Conservation (phyloP, 1,139 yeast species). For the Nakaseomyces uthaithaninus region DNA sequence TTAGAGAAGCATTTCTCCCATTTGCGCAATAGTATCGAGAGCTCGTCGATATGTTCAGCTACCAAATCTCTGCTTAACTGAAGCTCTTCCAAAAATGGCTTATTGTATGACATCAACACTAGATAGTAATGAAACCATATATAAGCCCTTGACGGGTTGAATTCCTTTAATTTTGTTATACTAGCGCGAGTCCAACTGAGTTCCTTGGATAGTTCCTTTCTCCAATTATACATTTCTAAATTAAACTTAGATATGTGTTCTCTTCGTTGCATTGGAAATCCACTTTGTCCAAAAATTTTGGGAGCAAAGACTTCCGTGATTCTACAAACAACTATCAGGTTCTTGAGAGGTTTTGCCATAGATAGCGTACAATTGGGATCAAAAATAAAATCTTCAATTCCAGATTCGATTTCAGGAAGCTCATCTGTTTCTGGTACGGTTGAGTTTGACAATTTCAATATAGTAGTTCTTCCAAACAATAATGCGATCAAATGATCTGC, state of each 20-base stretch:
- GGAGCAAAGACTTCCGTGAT: constrained; percentile 43
- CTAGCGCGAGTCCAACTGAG: constrained; percentile 40
- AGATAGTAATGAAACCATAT: constrained; percentile 51
- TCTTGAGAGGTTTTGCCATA: constrained; percentile 39
- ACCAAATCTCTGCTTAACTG: constrained; percentile 21
- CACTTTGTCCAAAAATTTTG: constrained; percentile 23
- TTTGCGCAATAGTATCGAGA: constrained; percentile 30
- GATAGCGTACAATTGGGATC: constrained; percentile 28
- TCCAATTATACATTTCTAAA: constrained; percentile 42
- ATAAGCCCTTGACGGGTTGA: constrained; percentile 45
- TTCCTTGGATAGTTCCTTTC: constrained; percentile 38
- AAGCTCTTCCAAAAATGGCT: constrained; percentile 41
- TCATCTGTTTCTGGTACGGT: constrained; percentile 53
- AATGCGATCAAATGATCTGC: constrained; percentile 54
- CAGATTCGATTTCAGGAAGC: constrained; percentile 45
- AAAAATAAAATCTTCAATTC: constrained; percentile 38
- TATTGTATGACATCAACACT: constrained; percentile 46
- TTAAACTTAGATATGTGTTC: constrained; percentile 37
- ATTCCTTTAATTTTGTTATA: constrained; percentile 35
- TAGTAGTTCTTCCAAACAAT: constrained; percentile 48
- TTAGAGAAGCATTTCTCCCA: constrained; percentile 30
- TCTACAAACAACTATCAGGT: constrained; percentile 45
- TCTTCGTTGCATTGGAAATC: constrained; percentile 20
- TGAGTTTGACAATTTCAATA: constrained; percentile 46
- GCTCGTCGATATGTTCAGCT: constrained; percentile 29